Evolutionary conservation across 192 early-diverging fungal species (phyloP), one percentile per base, ranked within the genome.

Genomic region (Backusella psychrophila): DNA sequence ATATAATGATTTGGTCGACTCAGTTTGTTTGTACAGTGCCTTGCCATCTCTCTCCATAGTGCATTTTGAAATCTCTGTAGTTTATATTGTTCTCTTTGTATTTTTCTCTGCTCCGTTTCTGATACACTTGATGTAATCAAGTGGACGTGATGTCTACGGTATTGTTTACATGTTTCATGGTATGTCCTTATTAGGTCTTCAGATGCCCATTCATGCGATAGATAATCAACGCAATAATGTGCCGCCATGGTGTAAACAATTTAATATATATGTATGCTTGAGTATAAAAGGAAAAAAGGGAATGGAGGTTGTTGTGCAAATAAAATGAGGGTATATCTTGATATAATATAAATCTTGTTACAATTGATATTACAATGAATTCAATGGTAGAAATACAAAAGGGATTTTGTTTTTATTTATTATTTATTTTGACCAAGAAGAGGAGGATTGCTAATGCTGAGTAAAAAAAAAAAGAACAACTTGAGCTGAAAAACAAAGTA

Each of bases 11-110:
- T 71, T 31, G 29, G 23, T 33, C 33, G 35, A 33, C 70, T 39
- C 14, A 71, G 31, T 17, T 71, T 42, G 41, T 75, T 31, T 38
- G 78, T 80, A 36, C 78, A 80, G 4, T 19, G 6, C 8, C 34
- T 65, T 36, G 79, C 49, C 82, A 83, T 83, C 44, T 83, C 72
- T 31, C 82, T 73, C 82, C 82, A 83, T 23, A 83, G 73, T n/a
- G 82, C 82, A 75, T 83, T 83, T 69, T 83, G 73, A 72, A 75
- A 78, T 33, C 82, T 31, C 35, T 72, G 53, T 26, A 80, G 41
- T 29, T 79, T 76, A 9, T 75, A 35, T 29, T 75, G 63, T 42
- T 83, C 82, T 21, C 56, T 44, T 66, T 71, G 36, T 15, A 75
- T 46, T 23, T 38, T 53, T 26, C 36, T n/a, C 14, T 67, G 29